A percentile compares a stretch with the other conserved stretches of the same genome.
These are phyloP conservation scores for Suhomyces terraborum DNA, from an alignment of 1,139 yeast genomes.

Conservation along the genomic window DNA sequence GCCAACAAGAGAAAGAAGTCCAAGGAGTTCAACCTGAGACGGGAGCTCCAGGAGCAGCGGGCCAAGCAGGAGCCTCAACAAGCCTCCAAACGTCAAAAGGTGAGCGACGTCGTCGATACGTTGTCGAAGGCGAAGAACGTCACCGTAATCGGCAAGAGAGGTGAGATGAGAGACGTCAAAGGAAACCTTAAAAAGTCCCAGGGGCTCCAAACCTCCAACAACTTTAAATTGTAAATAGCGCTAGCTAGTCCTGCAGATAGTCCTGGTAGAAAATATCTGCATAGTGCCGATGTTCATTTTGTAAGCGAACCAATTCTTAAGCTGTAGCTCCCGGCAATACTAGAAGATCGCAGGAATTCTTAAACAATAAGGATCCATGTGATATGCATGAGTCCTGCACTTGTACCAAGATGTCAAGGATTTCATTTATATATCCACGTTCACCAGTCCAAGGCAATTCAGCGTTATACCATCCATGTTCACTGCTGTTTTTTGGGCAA, in stretches of 20 bases:
- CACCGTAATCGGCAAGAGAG: slow-evolving; percentile 76
- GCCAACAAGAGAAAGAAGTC: slow-evolving; percentile 81
- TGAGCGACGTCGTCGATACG: slow-evolving; percentile 69
- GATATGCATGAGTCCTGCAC: too few species aligned
- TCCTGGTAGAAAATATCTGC: neutral
- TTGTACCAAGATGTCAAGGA: neutral
- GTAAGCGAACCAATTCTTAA: neutral
- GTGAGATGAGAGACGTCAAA: slow-evolving; percentile 70
- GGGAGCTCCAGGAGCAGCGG: slow-evolving; percentile 28
- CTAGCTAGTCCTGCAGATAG: slow-evolving; percentile 1
- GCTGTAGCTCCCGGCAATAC: neutral
- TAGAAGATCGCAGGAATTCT: neutral
- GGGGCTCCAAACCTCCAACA: slow-evolving; percentile 21
- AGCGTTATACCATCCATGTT: too few species aligned
- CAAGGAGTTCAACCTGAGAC: slow-evolving; percentile 49
- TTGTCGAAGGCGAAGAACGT: slow-evolving; percentile 74
- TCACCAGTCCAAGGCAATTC: too few species aligned
- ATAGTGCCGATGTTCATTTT: neutral
- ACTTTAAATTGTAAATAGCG: slow-evolving; percentile 22
- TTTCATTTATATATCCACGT: neutral
- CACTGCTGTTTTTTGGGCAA: slow-evolving; percentile 9
- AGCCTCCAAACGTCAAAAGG: slow-evolving; percentile 53
- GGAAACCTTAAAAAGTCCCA: slow-evolving; percentile 59
- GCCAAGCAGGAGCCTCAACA: slow-evolving; percentile 27
- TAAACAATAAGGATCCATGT: too few species aligned